Conservation (phyloP, 371 early-diverging fungal genomes). For the Rhizopus sp. region DNA sequence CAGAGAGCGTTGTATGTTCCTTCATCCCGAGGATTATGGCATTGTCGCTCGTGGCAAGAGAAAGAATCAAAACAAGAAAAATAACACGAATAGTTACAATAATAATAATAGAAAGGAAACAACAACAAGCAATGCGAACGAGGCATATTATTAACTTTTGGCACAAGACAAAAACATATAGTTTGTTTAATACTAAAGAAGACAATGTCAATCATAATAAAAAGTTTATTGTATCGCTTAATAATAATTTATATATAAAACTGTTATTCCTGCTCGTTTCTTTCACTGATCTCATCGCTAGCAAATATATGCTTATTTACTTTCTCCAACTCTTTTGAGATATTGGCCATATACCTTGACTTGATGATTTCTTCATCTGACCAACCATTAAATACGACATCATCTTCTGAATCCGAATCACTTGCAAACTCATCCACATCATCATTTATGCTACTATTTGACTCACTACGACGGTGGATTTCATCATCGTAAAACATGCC, state of each 20-base stretch:
- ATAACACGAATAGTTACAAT: no score
- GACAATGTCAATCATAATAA: no score
- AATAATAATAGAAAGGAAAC: no score
- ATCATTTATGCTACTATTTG: background rate
- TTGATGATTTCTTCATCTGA: slow-evolving; percentile 46
- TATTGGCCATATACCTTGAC: slow-evolving; percentile 26
- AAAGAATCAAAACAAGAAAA: no score
- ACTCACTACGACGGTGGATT: background rate
- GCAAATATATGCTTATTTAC: background rate
- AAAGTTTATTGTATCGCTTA: no score
- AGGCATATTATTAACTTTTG: no score
- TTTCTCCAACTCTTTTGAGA: slow-evolving; percentile 29
- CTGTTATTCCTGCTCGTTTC: no score
- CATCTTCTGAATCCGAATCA: slow-evolving; percentile 21
- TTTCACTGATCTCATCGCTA: no score
- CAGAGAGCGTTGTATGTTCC: slow-evolving; percentile 48
- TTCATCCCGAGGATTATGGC: slow-evolving; percentile 47
- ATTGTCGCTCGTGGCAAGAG: background rate
- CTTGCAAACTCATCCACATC: slow-evolving; percentile 15
- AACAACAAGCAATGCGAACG: no score
- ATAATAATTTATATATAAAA: no score
- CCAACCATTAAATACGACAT: slow-evolving; percentile 42
- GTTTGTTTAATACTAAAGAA: no score
- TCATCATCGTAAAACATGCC: slow-evolving; percentile 48
- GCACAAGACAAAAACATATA: no score